Evolutionary conservation across 2,329 filamentous ascomycete species (phyloP), one percentile per base, ranked within the genome.

Genomic region (Pezicula rhizophila): DNA sequence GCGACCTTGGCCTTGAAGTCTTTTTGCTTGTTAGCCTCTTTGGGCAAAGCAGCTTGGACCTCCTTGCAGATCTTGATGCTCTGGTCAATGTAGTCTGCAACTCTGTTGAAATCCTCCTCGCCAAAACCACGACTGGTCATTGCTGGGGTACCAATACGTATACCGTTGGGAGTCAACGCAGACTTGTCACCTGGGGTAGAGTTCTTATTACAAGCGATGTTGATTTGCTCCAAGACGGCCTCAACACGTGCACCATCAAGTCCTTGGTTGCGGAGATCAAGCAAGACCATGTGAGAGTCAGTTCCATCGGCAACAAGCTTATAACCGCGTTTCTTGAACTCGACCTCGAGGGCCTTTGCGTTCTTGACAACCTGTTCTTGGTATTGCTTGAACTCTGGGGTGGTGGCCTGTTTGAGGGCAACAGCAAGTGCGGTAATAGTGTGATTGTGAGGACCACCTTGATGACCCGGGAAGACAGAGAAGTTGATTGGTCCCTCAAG

Each of bases 121-220:
- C 89, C 86, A 74, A 99, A 96, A 56, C 93, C 93, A 73, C 93
- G 87, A 63, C 83, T 90, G 50, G 91, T 96, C 93, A 99, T 99
- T 69, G 93, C 93, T 42, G 93, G 93, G 41, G 91, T 93, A 65
- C 93, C 93, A 63, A 99, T 95, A 61, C 93, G 89, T 70, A 99
- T 85, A 76, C 93, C 93, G 65, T 85, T 89, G 47, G 93, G 93
- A 56, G 89, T 96, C 59, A 99, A 81, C 43, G 93, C 93, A 51
- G 89, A 95, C 79, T 95, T 96, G 79, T 99, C 93, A 56, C 93
- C 93, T 37, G 93, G 93, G 51, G 96, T 93, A 52, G 89, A 86
- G 82, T 99, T 99, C 84, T 99, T 99, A 84, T 99, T 99, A 82
- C 90, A 95, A 54, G 93, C 91, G 70, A 99, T 95, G 78, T 96